Percentiles rank a stretch among this genome's conserved stretches.
Evolutionary conservation across 2,329 filamentous ascomycete genomes (phyloP).

Genomic region (Alternaria rosae): DNA sequence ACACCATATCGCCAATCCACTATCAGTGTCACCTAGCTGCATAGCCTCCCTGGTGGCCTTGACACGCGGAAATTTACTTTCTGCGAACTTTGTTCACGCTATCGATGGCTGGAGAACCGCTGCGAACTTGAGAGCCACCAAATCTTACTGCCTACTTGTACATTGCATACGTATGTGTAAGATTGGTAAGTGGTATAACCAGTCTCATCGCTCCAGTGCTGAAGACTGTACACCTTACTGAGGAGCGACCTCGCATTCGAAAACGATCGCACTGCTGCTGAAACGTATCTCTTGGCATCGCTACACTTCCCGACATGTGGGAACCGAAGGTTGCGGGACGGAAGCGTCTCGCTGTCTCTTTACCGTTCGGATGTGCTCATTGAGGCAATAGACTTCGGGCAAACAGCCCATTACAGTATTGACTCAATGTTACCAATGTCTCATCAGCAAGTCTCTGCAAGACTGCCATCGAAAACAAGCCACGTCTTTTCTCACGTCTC

Average conservation of each 20-base stretch:
- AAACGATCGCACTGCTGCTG: not conserved
- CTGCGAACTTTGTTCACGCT: not conserved
- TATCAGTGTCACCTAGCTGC: not conserved
- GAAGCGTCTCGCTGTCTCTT: not conserved
- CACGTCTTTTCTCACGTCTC: not conserved
- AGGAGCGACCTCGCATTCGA: not conserved
- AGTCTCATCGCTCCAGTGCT: not conserved
- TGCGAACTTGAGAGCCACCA: not conserved
- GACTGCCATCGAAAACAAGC: not conserved
- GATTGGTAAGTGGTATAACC: not conserved
- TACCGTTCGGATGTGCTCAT: not conserved
- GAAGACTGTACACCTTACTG: not conserved
- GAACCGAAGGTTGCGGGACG: not conserved
- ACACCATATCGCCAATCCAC: not conserved
- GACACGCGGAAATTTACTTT: not conserved
- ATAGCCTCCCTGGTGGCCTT: slow-evolving; percentile 4
- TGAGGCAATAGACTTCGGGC: not conserved
- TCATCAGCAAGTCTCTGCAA: not conserved
- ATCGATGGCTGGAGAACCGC: not conserved
- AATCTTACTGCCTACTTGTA: not conserved
- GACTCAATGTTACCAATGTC: not conserved
- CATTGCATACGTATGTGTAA: not conserved
- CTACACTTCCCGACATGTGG: not conserved
- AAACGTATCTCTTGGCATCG: not conserved
- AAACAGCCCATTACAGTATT: not conserved